Conservation (phyloP, 1,284 basidiomycete genomes). For the Leccinum glutinopallens region DNA sequence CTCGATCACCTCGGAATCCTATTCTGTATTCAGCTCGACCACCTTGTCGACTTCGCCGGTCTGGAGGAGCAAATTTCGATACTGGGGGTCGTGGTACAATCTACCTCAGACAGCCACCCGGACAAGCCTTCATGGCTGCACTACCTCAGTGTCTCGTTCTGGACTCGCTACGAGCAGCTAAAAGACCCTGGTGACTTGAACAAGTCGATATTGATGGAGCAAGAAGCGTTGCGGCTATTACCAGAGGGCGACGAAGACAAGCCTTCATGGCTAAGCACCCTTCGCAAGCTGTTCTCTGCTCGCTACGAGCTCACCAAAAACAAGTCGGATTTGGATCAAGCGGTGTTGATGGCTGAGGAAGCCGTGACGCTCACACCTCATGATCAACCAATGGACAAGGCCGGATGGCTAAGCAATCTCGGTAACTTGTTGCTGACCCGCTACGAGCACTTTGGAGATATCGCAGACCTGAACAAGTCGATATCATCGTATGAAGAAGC, state of each 20-base stretch:
- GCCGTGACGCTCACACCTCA: neutral
- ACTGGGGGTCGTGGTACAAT: neutral
- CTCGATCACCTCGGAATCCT: conserved; percentile 1
- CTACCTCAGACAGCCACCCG: neutral
- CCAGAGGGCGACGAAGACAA: neutral
- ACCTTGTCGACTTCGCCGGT: neutral
- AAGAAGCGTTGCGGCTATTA: neutral
- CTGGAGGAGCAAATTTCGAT: neutral
- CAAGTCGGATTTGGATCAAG: neutral
- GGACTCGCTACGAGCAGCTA: neutral
- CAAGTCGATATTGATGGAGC: neutral
- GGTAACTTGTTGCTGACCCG: neutral
- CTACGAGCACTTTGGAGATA: neutral
- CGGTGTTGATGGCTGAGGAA: neutral
- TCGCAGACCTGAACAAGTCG: neutral
- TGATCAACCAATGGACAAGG: neutral
- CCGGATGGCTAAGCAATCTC: neutral
- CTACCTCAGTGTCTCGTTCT: neutral
- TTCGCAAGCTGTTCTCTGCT: neutral
- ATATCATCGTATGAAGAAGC: neutral
- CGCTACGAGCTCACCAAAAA: neutral
- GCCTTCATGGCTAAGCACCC: neutral
- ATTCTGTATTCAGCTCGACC: neutral
- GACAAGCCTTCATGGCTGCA: neutral
- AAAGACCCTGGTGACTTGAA: neutral